Evolutionary conservation across 495 filamentous ascomycete species (phyloP).

Genomic region (Cetradonia linearis): DNA sequence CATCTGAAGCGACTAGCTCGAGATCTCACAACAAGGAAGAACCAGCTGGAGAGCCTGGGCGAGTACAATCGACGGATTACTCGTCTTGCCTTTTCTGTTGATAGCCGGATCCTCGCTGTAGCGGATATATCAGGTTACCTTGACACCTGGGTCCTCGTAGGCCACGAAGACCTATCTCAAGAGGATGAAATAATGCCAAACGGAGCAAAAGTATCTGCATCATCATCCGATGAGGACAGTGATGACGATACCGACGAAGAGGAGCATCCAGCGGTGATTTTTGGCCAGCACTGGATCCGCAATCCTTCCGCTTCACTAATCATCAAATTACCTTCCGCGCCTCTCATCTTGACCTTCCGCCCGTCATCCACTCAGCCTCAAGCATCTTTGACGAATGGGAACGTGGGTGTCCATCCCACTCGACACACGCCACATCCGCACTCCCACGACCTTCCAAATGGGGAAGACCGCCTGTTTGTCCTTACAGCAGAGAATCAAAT

Average conservation of each 20-base stretch:
- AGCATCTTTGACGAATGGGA: slow-evolving; percentile 36
- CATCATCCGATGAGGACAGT: slow-evolving; percentile 45
- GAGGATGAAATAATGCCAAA: slow-evolving; percentile 18
- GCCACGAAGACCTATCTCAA: slow-evolving; percentile 35
- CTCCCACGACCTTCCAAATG: slow-evolving; percentile 31
- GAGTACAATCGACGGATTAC: slow-evolving; percentile 67
- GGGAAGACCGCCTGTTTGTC: slow-evolving; percentile 56
- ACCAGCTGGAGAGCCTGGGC: slow-evolving; percentile 58
- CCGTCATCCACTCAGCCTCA: slow-evolving; percentile 34
- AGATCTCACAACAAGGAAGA: slow-evolving; percentile 42
- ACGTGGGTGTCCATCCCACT: slow-evolving; percentile 34
- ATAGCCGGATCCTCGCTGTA: slow-evolving; percentile 66
- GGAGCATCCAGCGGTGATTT: slow-evolving; percentile 27
- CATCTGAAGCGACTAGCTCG: slow-evolving; percentile 51
- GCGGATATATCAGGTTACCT: slow-evolving; percentile 78
- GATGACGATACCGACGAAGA: slow-evolving; percentile 41
- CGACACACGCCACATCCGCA: slow-evolving; percentile 39
- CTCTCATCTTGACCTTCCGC: slow-evolving; percentile 67
- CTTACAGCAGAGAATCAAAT: slow-evolving; percentile 68
- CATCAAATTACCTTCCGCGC: slow-evolving; percentile 62
- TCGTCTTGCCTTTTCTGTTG: slow-evolving; percentile 65
- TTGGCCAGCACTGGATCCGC: slow-evolving; percentile 52
- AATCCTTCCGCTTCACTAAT: slow-evolving; percentile 60
- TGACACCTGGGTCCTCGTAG: slow-evolving; percentile 70
- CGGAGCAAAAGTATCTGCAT: slow-evolving; percentile 26